Evolutionary conservation across 441 rosid species (phyloP).

Genomic region (Pelargonium myrrhifolium): DNA sequence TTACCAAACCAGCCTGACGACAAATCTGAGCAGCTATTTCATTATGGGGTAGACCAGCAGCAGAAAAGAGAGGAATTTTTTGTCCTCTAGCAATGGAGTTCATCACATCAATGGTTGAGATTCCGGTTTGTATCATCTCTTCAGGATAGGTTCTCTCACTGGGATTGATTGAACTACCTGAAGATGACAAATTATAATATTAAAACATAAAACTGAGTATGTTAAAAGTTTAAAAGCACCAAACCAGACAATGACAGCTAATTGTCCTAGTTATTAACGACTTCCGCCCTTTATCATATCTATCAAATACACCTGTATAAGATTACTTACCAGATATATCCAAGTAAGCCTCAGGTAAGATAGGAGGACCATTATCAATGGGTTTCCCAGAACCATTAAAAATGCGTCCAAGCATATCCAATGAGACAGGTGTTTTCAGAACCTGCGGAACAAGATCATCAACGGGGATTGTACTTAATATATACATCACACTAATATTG

Average conservation of each 20-base stretch:
- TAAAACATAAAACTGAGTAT: neutral
- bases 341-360: slow-evolving; percentile 92
- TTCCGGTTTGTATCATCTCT: slow-evolving; percentile 99
- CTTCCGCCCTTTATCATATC: neutral
- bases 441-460: slow-evolving; percentile 44
- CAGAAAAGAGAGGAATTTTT: slow-evolving; percentile 96
- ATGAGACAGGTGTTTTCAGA: slow-evolving; percentile 85
- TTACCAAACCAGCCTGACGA: slow-evolving; percentile 98
- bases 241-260: neutral
- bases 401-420: slow-evolving; percentile 99
- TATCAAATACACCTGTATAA: slow-evolving; percentile 3
- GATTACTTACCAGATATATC: slow-evolving; percentile 73
- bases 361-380: slow-evolving; percentile 97
- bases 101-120: slow-evolving; percentile 98
- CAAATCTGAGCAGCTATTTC: slow-evolving; percentile 99
- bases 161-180: slow-evolving; percentile 97
- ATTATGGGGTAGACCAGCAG: slow-evolving; percentile 99
- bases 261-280: slow-evolving; percentile 7
- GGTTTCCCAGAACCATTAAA: slow-evolving; percentile 99
- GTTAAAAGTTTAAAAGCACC: neutral
- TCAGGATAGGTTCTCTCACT: slow-evolving; percentile 99
- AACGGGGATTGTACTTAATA: neutral
- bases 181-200: slow-evolving; percentile 14
- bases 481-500: neutral
- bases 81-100: slow-evolving; percentile 98